A percentile compares a stretch with the other conserved stretches of the same genome.
Evolutionary conservation across 2,329 filamentous ascomycete genomes (phyloP).

Genomic region (Moelleriella libera): DNA sequence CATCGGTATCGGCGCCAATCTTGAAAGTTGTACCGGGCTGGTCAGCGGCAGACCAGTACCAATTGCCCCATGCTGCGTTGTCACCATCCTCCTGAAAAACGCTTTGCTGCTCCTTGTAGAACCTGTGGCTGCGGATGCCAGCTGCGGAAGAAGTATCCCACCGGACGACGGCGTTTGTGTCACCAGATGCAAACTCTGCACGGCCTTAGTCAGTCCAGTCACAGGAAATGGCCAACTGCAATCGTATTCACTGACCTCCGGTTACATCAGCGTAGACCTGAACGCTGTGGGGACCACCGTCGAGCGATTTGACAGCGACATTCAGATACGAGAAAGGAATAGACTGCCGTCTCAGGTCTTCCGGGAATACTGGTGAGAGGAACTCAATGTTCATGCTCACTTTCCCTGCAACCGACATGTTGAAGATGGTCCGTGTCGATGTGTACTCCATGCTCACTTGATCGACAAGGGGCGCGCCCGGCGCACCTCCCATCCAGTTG

Average conservation of each 20-base stretch:
- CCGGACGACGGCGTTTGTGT: conserved; percentile 37
- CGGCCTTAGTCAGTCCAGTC: neutral
- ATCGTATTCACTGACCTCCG: conserved; percentile 7
- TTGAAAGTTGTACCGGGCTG: conserved; percentile 45
- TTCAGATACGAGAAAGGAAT: conserved; percentile 58
- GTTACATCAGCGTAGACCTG: conserved; percentile 62
- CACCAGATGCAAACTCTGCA: conserved; percentile 58
- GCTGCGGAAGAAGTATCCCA: conserved; percentile 44
- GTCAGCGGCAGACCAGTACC: conserved; percentile 59
- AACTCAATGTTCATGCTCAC: conserved; percentile 56
- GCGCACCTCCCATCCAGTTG: conserved; percentile 52
- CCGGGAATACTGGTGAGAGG: conserved; percentile 53
- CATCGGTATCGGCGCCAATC: conserved; percentile 49
- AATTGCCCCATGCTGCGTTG: conserved; percentile 67
- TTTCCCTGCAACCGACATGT: conserved; percentile 45
- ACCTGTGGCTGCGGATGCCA: conserved; percentile 48
- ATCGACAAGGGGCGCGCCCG: conserved; percentile 32
- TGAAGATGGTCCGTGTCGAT: conserved; percentile 57
- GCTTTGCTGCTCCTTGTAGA: conserved; percentile 44
- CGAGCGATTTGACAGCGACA: conserved; percentile 45
- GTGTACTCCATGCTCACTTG: conserved; percentile 57
- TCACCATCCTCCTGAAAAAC: conserved; percentile 55
- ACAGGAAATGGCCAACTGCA: neutral
- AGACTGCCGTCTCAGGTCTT: conserved; percentile 53
- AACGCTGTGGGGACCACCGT: conserved; percentile 48